phyloP scores from a whole-genome alignment of 768 basidiomycete genomes.

The Russula ochroleuca region DNA sequence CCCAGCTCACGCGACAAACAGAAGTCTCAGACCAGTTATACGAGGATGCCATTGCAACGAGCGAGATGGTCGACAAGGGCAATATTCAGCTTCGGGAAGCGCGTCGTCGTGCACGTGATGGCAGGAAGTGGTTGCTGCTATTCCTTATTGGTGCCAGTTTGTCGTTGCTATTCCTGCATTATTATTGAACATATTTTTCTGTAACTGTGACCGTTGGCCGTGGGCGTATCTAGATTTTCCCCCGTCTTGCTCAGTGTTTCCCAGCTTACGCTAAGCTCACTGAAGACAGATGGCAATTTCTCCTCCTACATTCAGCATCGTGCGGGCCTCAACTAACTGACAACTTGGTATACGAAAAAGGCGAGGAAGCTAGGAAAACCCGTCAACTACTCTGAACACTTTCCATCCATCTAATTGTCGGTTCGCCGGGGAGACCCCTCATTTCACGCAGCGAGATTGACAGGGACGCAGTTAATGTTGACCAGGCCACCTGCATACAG shows the following conservation, averaged over 20 bases:
- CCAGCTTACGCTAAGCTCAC: not conserved
- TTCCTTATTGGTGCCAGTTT: slow-evolving; percentile 91
- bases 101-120: slow-evolving; percentile 77
- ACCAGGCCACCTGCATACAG: not conserved
- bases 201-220: not conserved
- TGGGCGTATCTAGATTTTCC: not conserved
- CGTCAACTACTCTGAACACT: not conserved
- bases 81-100: slow-evolving; percentile 90
- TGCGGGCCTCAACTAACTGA: too few relatives aligned
- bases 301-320: not conserved
- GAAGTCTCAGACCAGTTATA: slow-evolving; percentile 92
- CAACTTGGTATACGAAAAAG: not conserved
- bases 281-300: not conserved
- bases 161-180: slow-evolving; percentile 88
- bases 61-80: slow-evolving; percentile 81
- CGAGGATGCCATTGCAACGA: slow-evolving; percentile 88
- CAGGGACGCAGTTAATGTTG: not conserved
- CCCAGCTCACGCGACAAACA: slow-evolving; percentile 83
- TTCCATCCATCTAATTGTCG: not conserved
- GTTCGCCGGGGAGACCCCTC: not conserved
- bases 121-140: slow-evolving; percentile 82
- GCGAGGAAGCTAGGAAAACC: not conserved
- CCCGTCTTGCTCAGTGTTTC: not conserved
- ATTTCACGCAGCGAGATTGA: not conserved
- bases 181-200: slow-evolving; percentile 50